Evolutionary conservation across 768 basidiomycete species (phyloP), one percentile per base, ranked within the genome.

Genomic region (Ramaria rubella): DNA sequence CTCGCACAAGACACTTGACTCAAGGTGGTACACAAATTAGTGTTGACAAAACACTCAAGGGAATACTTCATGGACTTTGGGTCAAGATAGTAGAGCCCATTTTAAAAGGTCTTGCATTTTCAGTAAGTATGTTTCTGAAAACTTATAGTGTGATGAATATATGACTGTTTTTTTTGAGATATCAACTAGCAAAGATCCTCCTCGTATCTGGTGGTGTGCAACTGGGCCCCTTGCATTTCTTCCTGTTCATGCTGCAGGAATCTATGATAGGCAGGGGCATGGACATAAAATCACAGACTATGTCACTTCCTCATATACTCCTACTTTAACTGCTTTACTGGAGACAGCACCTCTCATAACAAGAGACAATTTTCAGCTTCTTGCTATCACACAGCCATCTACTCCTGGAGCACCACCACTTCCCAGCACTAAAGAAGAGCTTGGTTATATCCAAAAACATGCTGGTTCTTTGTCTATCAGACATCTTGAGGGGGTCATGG

Each of bases 321-420:
- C 56, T 14, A 45, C 56, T 19, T 51, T 61, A 7, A 49, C 50
- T n/a, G 49, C 46, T 66, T 64, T 68, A 64, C 71, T 0, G 62
- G 67, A 6, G 63, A 56, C 2, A 12, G 12, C 40, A n/a, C 40
- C n/a, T 7, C n/a, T 21, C 40, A n/a, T 14, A 3, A 2, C 40
- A 42, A 17, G n/a, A 21, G 7, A 7, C n/a, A 42, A 42, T n/a
- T 21, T 12, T 8, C 36, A 38, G 36, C 14, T 42, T 14, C 40
- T 42, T 17, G 40, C n/a, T 12, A 21, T 42, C 2, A 17, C 40
- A 8, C 40, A 42, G 14, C n/a, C 11, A 14, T 42, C 17, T n/a
- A 17, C 40, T 8, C 17, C 40, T 17, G 40, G 40, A 21, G 11
- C 8, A 42, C n/a, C 14, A 9, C 11, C 40, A 8, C 40, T 42